Evolutionary conservation across 176 grass and related monocot species (phyloP).

Genomic region (Rhynchospora pubera): DNA sequence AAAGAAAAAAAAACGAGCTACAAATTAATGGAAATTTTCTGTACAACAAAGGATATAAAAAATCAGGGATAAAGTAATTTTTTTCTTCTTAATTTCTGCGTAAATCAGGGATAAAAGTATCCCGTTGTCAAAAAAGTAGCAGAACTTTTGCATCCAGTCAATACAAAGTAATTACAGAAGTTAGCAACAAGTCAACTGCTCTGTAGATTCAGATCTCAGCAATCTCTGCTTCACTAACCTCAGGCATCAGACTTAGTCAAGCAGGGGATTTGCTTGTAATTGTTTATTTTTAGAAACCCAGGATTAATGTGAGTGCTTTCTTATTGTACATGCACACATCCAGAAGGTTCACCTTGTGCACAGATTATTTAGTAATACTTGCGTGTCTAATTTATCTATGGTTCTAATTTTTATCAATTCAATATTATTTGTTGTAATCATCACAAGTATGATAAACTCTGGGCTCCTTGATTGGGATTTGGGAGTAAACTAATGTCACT

Average conservation of each 20-base stretch:
- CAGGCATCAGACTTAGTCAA: not conserved
- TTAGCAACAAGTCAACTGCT: not conserved
- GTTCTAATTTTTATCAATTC: not conserved
- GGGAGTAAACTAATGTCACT: not conserved
- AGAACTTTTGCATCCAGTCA: too few relatives aligned
- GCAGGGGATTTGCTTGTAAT: not conserved
- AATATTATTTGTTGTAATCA: not conserved
- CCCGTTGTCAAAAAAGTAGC: too few relatives aligned
- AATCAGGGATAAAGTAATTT: too few relatives aligned
- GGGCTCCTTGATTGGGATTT: not conserved
- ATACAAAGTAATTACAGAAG: too few relatives aligned
- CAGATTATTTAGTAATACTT: not conserved
- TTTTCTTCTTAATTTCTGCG: too few relatives aligned
- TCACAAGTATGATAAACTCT: not conserved
- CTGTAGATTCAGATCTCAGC: not conserved
- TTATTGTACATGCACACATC: conserved; percentile 10
- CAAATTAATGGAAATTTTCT: too few relatives aligned
- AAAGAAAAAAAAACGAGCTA: too few relatives aligned
- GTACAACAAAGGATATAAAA: too few relatives aligned
- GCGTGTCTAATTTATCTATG: not conserved
- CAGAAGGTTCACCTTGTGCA: not conserved
- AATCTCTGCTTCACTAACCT: not conserved
- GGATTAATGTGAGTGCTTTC: not conserved
- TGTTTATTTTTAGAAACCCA: not conserved
- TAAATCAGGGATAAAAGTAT: too few relatives aligned